A percentile compares a stretch with the other conserved stretches of the same genome.
phyloP scores from a whole-genome alignment of 495 filamentous ascomycete genomes.

The Aspergillus nanangensis region DNA sequence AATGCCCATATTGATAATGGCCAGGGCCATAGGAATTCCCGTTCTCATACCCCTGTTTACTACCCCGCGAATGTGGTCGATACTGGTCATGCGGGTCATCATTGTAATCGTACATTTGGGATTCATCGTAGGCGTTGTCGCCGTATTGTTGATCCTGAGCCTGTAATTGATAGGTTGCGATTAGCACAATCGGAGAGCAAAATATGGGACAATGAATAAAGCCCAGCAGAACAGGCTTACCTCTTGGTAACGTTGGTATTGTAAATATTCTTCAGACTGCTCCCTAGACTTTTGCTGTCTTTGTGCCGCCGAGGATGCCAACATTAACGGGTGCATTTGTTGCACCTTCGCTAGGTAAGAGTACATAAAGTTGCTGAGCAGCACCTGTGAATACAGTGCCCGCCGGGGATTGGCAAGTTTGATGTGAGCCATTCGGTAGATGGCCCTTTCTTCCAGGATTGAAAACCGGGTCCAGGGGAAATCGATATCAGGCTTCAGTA shows the following conservation, averaged over 20 bases:
- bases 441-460: slow-evolving; percentile 92
- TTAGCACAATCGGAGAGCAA: no score
- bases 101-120: slow-evolving; percentile 55
- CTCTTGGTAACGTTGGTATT: slow-evolving; percentile 64
- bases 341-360: slow-evolving; percentile 98
- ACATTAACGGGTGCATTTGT: slow-evolving; percentile 91
- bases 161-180: slow-evolving; percentile 27
- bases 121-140: slow-evolving; percentile 52
- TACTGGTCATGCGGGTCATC: slow-evolving; percentile 48
- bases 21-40: slow-evolving; percentile 40
- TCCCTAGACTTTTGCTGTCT: slow-evolving; percentile 62
- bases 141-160: slow-evolving; percentile 51
- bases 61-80: slow-evolving; percentile 47
- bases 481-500: slow-evolving; percentile 79
- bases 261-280: slow-evolving; percentile 58
- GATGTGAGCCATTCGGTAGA: slow-evolving; percentile 98
- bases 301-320: slow-evolving; percentile 54
- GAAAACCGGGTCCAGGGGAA: slow-evolving; percentile 96
- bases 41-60: slow-evolving; percentile 46
- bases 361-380: slow-evolving; percentile 99
- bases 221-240: slow-evolving; percentile 30
- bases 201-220: no score
- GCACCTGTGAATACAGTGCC: slow-evolving; percentile 88
- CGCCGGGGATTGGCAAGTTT: slow-evolving; percentile 96
- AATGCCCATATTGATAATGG: slow-evolving; percentile 46